Evolutionary conservation across 192 early-diverging fungal species (phyloP).

Genomic region (Phycomyces blakesleeanus): DNA sequence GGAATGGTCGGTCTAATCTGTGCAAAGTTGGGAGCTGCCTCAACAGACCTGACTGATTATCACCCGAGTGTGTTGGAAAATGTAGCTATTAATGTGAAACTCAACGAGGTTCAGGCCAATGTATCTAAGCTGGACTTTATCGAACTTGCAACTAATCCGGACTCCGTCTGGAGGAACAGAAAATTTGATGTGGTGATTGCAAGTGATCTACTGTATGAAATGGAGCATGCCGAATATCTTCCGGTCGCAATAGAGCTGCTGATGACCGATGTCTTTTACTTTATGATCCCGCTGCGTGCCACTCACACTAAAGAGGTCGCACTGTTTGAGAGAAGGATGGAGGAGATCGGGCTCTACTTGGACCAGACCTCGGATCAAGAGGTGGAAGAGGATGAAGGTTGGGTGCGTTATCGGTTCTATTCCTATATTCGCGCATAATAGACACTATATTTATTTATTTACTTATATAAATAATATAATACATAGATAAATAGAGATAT

Average conservation of each 20-base stretch:
- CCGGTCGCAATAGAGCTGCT: constrained; percentile 43
- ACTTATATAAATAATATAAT: too few species aligned
- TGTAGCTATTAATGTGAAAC: constrained; percentile 35
- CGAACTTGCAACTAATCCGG: constrained; percentile 29
- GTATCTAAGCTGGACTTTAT: constrained; percentile 42
- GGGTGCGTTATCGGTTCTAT: constrained; percentile 23
- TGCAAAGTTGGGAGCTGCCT: constrained; percentile 38
- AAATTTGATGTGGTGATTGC: constrained; percentile 43
- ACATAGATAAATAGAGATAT: too few species aligned
- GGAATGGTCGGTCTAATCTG: constrained; percentile 47
- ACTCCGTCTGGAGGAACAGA: constrained; percentile 13
- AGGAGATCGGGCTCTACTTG: constrained; percentile 27
- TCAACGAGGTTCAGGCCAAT: constrained; percentile 22
- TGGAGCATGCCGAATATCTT: constrained; percentile 47
- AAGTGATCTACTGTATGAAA: constrained; percentile 50
- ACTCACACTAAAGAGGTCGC: constrained; percentile 45
- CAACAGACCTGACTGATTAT: constrained; percentile 46
- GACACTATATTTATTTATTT: not conserved
- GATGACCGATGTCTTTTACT: constrained; percentile 44
- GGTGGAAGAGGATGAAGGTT: constrained; percentile 26
- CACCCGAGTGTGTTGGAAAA: constrained; percentile 48
- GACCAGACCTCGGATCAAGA: constrained; percentile 12
- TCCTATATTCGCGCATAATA: constrained; percentile 10
- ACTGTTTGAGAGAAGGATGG: constrained; percentile 48
- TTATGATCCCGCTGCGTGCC: constrained; percentile 47